Conservation (phyloP, 2,329 filamentous ascomycete genomes). For the Leptographium radiaticola region DNA sequence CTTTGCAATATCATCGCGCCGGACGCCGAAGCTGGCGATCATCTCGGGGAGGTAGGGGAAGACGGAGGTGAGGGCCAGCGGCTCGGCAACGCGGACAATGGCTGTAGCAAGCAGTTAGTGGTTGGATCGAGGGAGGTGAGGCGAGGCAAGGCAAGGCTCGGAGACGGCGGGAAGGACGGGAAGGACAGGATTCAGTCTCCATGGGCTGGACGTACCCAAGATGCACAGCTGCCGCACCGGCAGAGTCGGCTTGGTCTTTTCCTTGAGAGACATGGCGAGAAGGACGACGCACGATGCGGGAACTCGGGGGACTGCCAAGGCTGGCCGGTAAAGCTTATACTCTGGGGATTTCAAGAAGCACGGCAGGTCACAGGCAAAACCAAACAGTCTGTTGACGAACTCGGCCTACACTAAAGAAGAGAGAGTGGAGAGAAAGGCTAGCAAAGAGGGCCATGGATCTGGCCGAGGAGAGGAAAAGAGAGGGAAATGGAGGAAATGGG, state of each 20-base stretch:
- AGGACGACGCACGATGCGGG: too few relatives aligned
- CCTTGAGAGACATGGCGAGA: slow-evolving; percentile 10
- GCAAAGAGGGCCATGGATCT: neutral
- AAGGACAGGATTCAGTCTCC: neutral
- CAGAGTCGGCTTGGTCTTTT: slow-evolving; percentile 41
- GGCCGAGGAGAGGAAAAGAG: neutral
- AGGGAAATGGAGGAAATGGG: neutral
- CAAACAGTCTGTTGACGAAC: too few relatives aligned
- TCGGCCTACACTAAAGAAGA: neutral
- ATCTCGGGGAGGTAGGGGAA: slow-evolving; percentile 66
- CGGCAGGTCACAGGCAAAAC: too few relatives aligned
- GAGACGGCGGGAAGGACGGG: too few relatives aligned
- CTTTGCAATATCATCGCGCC: slow-evolving; percentile 58
- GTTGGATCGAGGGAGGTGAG: neutral
- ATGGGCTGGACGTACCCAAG: slow-evolving; percentile 39
- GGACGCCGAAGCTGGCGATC: slow-evolving; percentile 66
- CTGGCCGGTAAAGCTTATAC: neutral
- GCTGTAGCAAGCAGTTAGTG: slow-evolving; percentile 30
- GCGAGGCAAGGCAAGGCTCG: neutral
- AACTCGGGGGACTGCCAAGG: neutral
- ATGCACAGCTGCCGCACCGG: slow-evolving; percentile 67
- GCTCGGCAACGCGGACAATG: slow-evolving; percentile 67
- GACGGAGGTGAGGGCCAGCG: slow-evolving; percentile 57
- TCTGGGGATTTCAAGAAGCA: too few relatives aligned
- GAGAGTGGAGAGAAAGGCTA: neutral